These are phyloP conservation scores for Fusarium sp. DNA, from an alignment of 2,329 filamentous ascomycete genomes.

Conservation along the genomic window DNA sequence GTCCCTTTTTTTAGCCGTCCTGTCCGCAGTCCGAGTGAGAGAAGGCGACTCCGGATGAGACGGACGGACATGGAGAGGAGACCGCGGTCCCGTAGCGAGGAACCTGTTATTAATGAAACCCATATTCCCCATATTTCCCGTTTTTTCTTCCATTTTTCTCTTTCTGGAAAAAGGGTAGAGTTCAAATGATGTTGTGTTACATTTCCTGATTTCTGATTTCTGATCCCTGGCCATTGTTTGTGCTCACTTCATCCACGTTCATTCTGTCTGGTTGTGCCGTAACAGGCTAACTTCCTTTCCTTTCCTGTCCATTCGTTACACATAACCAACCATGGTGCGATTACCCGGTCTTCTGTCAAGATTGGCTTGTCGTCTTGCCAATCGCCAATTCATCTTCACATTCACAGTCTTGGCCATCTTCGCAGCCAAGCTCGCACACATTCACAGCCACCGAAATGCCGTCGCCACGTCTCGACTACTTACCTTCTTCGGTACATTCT, in stretches of 20 bases:
- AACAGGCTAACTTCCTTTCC: not conserved
- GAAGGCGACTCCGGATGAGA: slow-evolving; percentile 1
- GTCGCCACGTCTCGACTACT: slow-evolving; percentile 45
- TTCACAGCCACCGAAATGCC: slow-evolving; percentile 48
- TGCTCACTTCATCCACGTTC: not conserved
- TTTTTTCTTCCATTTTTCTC: not conserved
- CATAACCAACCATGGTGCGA: slow-evolving; percentile 1
- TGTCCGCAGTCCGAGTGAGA: not conserved
- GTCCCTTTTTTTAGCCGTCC: not conserved
- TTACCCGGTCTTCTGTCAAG: slow-evolving; percentile 6
- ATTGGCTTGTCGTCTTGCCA: slow-evolving; percentile 42
- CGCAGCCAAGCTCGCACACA: slow-evolving; percentile 48
- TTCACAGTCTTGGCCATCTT: slow-evolving; percentile 46
- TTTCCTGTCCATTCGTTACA: not conserved
- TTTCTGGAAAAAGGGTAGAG: slow-evolving; percentile 16
- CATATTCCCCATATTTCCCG: not conserved
- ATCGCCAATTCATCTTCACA: slow-evolving; percentile 49
- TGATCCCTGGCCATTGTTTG: slow-evolving; percentile 1
- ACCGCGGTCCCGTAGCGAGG: not conserved
- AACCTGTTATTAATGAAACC: slow-evolving; percentile 3
- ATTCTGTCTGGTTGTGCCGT: not conserved
- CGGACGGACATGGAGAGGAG: not conserved
- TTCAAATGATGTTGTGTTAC: not conserved
- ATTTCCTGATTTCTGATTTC: not conserved
- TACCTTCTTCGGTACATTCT: slow-evolving; percentile 50